Conservation (phyloP, 1,284 basidiomycete genomes). For the Clitocybe nebularis region DNA sequence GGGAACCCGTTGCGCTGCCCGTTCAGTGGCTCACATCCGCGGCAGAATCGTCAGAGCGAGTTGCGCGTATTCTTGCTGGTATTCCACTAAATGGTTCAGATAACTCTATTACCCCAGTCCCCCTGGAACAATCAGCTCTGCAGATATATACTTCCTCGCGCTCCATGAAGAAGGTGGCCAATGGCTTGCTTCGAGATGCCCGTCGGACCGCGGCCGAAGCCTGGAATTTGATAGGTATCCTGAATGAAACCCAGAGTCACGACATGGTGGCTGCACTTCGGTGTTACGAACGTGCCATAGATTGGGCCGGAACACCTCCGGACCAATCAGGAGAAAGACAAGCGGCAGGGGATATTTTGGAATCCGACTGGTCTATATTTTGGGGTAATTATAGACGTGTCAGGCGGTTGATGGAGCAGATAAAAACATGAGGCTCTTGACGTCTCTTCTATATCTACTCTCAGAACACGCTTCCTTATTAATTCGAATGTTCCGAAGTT, state of each 20-base stretch:
- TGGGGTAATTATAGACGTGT: constrained; percentile 30
- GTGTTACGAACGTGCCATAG: constrained; percentile 38
- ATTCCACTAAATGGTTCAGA: constrained; percentile 32
- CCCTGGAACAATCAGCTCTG: constrained; percentile 35
- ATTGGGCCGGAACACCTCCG: constrained; percentile 50
- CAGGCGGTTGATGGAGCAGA: constrained; percentile 16
- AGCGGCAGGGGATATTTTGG: constrained; percentile 44
- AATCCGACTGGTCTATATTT: constrained; percentile 55
- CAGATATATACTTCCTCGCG: constrained; percentile 38
- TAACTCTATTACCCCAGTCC: constrained; percentile 30
- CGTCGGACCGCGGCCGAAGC: constrained; percentile 66
- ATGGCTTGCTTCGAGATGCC: constrained; percentile 61
- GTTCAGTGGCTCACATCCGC: constrained; percentile 58
- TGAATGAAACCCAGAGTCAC: constrained; percentile 35
- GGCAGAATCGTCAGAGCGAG: constrained; percentile 62
- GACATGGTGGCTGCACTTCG: constrained; percentile 24
- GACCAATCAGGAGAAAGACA: constrained; percentile 27
- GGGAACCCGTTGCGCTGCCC: constrained; percentile 38
- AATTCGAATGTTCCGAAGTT: too few species aligned
- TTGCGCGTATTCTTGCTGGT: constrained; percentile 54
- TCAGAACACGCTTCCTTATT: not conserved
- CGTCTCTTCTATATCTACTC: not conserved
- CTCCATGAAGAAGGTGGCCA: constrained; percentile 54
- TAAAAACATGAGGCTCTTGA: constrained; percentile 4
- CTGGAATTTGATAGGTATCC: constrained; percentile 50